phyloP scores from a whole-genome alignment of 495 filamentous ascomycete species.

The Neurospora sp. region DNA sequence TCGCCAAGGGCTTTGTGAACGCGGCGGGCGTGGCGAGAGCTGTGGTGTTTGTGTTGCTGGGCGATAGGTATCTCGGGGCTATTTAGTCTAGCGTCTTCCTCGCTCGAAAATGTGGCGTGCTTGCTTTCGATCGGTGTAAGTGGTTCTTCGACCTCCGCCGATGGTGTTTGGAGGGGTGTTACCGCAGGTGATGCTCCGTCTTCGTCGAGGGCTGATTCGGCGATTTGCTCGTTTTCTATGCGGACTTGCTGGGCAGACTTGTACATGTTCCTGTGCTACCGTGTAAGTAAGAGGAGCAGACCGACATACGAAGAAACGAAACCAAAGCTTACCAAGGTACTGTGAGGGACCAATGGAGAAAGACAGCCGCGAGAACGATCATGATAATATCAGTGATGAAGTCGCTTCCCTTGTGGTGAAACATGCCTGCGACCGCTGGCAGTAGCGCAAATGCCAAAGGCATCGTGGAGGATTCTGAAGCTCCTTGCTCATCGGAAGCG shows the following conservation, averaged over 20 bases:
- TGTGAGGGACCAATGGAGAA: constrained; percentile 88
- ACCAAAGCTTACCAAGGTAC: constrained; percentile 63
- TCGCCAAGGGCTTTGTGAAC: constrained; percentile 43
- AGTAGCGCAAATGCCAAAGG: constrained; percentile 76
- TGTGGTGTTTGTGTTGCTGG: background rate
- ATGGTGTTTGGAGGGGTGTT: background rate
- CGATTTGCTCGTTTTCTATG: constrained; percentile 31
- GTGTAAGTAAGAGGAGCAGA: constrained; percentile 4
- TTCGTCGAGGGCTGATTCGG: constrained; percentile 39
- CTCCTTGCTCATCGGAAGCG: constrained; percentile 5
- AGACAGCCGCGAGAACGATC: constrained; percentile 66
- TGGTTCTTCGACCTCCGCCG: background rate
- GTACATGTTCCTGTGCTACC: constrained; percentile 72
- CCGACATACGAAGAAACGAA: background rate
- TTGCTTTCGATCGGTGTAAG: background rate
- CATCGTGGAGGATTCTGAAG: constrained; percentile 54
- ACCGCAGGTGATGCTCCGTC: constrained; percentile 8
- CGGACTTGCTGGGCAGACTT: constrained; percentile 60
- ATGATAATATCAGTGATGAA: constrained; percentile 80
- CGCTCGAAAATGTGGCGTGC: background rate
- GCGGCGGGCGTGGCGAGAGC: background rate
- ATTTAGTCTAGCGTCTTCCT: background rate
- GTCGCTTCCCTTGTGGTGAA: constrained; percentile 74
- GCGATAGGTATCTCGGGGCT: background rate
- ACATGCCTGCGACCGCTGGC: constrained; percentile 71